Evolutionary conservation across 2,329 filamentous ascomycete genomes (phyloP).

Genomic region (Leptographium galeiforme): DNA sequence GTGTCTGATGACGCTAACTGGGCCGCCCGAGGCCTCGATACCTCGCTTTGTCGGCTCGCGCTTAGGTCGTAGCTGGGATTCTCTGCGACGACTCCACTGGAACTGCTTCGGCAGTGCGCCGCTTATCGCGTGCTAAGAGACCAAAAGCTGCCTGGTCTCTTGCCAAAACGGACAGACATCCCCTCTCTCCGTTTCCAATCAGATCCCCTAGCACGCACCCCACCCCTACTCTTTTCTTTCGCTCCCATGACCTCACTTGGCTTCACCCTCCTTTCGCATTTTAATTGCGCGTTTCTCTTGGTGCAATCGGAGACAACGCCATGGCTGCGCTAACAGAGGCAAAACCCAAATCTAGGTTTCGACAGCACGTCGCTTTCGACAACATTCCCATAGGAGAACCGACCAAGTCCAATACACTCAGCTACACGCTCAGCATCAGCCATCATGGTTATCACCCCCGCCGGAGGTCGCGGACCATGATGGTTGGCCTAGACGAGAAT

Average conservation of each 20-base stretch:
- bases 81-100: neutral
- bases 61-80: neutral
- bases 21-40: neutral
- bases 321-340: constrained; percentile 28
- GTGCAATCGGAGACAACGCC: neutral
- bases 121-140: neutral
- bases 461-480: constrained; percentile 72
- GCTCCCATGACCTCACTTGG: neutral
- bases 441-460: constrained; percentile 76
- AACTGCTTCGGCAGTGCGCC: neutral
- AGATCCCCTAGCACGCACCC: constrained; percentile 2
- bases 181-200: neutral
- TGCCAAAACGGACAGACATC: neutral
- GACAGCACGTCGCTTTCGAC: constrained; percentile 47
- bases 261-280: neutral
- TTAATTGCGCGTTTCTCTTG: neutral
- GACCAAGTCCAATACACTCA: constrained; percentile 46
- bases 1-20: neutral
- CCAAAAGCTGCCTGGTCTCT: neutral
- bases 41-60: neutral
- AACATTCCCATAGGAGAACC: constrained; percentile 44
- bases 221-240: constrained; percentile 1
- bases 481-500: constrained; percentile 84
- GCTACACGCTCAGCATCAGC: constrained; percentile 71
- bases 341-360: constrained; percentile 33